Percentiles rank a stretch among this genome's conserved stretches.
Evolutionary conservation across 208 protist species (phyloP).

Genomic region (Phytomonas sp.): DNA sequence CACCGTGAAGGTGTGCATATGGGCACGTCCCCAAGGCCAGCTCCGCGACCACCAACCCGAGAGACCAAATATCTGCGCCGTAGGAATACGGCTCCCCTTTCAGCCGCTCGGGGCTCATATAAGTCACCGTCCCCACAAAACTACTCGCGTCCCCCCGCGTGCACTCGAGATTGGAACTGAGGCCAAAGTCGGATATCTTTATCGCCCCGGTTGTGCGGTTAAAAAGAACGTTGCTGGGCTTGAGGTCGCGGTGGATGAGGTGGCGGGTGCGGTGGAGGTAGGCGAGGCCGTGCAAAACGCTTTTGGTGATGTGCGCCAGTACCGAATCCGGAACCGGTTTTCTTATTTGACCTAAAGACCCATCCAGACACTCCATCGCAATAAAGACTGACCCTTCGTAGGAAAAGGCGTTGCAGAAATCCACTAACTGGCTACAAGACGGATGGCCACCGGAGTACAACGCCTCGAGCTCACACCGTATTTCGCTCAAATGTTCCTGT

Average conservation of each 20-base stretch:
- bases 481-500: constrained; percentile 62
- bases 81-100: constrained; percentile 86
- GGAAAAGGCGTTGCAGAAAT: constrained; percentile 84
- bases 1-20: constrained; percentile 42
- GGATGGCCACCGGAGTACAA: constrained; percentile 35
- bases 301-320: constrained; percentile 58
- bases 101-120: constrained; percentile 92
- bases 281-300: constrained; percentile 71
- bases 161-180: constrained; percentile 82
- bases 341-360: constrained; percentile 62
- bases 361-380: constrained; percentile 88
- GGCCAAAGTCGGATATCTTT: constrained; percentile 94
- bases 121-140: constrained; percentile 90
- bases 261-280: constrained; percentile 86
- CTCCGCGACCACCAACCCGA: constrained; percentile 88
- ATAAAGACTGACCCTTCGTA: constrained; percentile 87
- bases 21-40: constrained; percentile 79
- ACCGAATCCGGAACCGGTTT: constrained; percentile 45
- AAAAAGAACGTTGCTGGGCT: constrained; percentile 97
- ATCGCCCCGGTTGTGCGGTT: constrained; percentile 64
- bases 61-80: constrained; percentile 88
- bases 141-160: constrained; percentile 76
- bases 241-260: constrained; percentile 95
- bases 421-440: constrained; percentile 51
- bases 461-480: constrained; percentile 76